Percentiles rank a stretch among this genome's conserved stretches.
These are phyloP conservation scores for Marvania coccoides DNA, from an alignment of 139 green algal species.

Conservation along the genomic window DNA sequence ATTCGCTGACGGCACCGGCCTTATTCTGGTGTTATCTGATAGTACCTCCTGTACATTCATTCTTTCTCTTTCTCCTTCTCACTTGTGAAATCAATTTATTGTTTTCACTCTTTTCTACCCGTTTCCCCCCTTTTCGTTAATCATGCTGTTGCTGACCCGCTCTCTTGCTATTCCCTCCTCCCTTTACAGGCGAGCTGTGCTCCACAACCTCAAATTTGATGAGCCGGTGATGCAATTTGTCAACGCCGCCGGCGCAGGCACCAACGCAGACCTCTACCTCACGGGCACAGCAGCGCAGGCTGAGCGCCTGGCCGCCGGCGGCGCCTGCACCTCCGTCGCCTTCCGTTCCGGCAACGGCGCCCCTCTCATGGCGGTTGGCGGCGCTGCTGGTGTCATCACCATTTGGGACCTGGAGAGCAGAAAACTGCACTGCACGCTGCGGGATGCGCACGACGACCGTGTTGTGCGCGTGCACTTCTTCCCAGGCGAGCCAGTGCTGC, in stretches of 20 bases:
- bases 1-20: slow-evolving; percentile 28
- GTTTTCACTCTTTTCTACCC: background rate
- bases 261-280: slow-evolving; percentile 6
- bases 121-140: too few species aligned
- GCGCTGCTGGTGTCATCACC: slow-evolving; percentile 62
- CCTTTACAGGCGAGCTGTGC: slow-evolving; percentile 46
- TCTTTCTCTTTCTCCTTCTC: too few species aligned
- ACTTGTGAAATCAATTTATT: too few species aligned
- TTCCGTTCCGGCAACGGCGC: slow-evolving; percentile 55
- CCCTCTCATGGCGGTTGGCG: slow-evolving; percentile 70
- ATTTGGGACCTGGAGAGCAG: slow-evolving; percentile 89
- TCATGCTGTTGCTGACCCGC: background rate
- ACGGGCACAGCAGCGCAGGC: slow-evolving; percentile 1
- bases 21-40: slow-evolving; percentile 32
- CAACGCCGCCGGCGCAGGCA: slow-evolving; percentile 66
- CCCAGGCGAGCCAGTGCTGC: slow-evolving; percentile 73
- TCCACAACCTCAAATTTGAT: slow-evolving; percentile 80
- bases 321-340: slow-evolving; percentile 37
- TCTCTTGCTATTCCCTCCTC: background rate
- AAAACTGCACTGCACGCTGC: slow-evolving; percentile 56
- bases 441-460: slow-evolving; percentile 64
- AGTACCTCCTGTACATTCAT: slow-evolving; percentile 27
- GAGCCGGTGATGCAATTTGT: slow-evolving; percentile 41
- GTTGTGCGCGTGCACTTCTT: slow-evolving; percentile 59
- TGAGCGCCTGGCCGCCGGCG: slow-evolving; percentile 8